These are phyloP conservation scores for Chenopodium album DNA, from an alignment of 148 eudicot genomes.

Conservation along the genomic window DNA sequence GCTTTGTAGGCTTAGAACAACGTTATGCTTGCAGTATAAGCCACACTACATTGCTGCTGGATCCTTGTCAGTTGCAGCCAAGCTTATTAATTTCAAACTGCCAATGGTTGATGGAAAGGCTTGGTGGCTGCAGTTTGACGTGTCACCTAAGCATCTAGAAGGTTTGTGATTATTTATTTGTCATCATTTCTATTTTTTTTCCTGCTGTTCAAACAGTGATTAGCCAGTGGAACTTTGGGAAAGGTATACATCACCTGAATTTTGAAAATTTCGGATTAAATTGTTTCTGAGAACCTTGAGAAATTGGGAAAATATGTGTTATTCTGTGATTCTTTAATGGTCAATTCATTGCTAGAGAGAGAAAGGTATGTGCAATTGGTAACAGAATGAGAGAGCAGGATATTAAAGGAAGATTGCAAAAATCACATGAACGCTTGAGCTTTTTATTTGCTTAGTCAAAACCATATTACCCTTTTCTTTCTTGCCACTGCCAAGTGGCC, in stretches of 20 bases:
- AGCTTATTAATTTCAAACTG: slow-evolving; percentile 50
- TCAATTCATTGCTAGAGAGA: background rate
- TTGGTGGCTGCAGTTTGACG: slow-evolving; percentile 88
- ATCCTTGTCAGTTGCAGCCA: slow-evolving; percentile 68
- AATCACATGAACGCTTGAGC: too few species aligned
- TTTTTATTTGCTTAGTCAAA: too few species aligned
- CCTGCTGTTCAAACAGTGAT: background rate
- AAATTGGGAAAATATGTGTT: background rate
- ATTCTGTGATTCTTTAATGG: background rate
- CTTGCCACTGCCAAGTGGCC: too few species aligned
- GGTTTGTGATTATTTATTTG: slow-evolving; percentile 40
- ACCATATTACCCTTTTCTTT: too few species aligned
- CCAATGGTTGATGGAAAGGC: slow-evolving; percentile 49
- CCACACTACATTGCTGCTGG: slow-evolving; percentile 84
- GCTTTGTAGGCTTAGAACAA: slow-evolving; percentile 55
- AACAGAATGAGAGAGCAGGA: too few species aligned
- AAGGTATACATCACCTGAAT: background rate
- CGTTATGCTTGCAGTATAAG: slow-evolving; percentile 78
- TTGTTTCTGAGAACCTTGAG: background rate
- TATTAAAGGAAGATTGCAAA: too few species aligned
- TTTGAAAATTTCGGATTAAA: background rate
- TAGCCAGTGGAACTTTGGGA: background rate
- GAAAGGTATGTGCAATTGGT: too few species aligned
- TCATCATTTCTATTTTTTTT: background rate
- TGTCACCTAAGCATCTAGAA: slow-evolving; percentile 59